Evolutionary conservation across 2,329 filamentous ascomycete genomes (phyloP).

Genomic region (Phyllosticta citriasiana): DNA sequence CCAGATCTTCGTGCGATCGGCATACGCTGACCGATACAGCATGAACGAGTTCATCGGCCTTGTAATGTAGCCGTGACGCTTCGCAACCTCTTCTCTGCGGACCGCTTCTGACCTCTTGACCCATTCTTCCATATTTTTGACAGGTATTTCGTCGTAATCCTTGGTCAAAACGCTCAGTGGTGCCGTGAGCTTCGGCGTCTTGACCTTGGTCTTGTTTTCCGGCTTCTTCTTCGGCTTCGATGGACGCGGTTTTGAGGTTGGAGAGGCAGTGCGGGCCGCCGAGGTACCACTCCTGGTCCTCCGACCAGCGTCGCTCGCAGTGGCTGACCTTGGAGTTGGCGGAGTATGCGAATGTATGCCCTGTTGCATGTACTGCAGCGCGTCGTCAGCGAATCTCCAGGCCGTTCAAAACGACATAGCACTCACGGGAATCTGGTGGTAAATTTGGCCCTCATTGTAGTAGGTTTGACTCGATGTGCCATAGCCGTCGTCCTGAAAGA

Average conservation of each 20-base stretch:
- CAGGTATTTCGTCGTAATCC: slow-evolving; percentile 49
- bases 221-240: slow-evolving; percentile 22
- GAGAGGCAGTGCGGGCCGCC: slow-evolving; percentile 7
- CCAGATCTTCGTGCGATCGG: slow-evolving; percentile 73
- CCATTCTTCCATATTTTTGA: slow-evolving; percentile 71
- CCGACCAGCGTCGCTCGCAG: slow-evolving; percentile 29
- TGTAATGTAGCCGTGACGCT: slow-evolving; percentile 69
- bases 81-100: slow-evolving; percentile 57
- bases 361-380: slow-evolving; percentile 17
- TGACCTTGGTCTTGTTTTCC: slow-evolving; percentile 34
- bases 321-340: slow-evolving; percentile 35
- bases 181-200: slow-evolving; percentile 48
- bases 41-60: slow-evolving; percentile 98
- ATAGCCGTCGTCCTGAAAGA: slow-evolving; percentile 22
- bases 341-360: slow-evolving; percentile 25
- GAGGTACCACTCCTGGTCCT: slow-evolving; percentile 29
- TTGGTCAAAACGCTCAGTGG: slow-evolving; percentile 64
- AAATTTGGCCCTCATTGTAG: slow-evolving; percentile 18
- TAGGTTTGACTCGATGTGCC: slow-evolving; percentile 17
- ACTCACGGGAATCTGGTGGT: slow-evolving; percentile 20
- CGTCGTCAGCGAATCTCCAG: neutral
- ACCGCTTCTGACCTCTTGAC: slow-evolving; percentile 61
- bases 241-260: neutral
- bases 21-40: slow-evolving; percentile 88
- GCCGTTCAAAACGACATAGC: neutral